Base-by-base conservation (phyloP, 2,329 filamentous ascomycete genomes). In the Arthrobotrys sphaeroides region DNA sequence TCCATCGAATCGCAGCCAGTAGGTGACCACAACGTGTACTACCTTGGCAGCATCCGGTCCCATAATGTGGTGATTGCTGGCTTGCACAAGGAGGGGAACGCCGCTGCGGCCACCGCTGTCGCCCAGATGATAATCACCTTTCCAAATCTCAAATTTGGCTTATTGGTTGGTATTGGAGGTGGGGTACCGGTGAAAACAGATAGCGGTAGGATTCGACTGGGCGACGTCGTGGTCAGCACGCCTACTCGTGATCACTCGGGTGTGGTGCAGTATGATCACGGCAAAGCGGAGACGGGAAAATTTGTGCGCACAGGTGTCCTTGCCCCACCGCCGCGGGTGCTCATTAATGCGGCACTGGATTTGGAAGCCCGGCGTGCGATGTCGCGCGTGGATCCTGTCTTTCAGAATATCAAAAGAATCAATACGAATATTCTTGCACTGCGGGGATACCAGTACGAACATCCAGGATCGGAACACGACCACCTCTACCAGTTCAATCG, bases 221-320 rank as follows among this genome's bases (percentile, higher is more conserved):
- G 57, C 13, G 57, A 61, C 16, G 20, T 61, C 13, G 40, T 61
- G 0, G 40, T 77, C 45, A 67, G 73, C 45, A 10, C 18, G 10
- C 67, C 67, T 5, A 16, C 22, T 16, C 33, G 33, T 7, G 5
- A 38, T 13, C 31, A 40, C 22, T 36, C 49, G 13, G 69, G 69
- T 2, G 74, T 77, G 3, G 16, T 73, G 6, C 67, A 73, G 16
- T 73, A 77, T 28, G 67, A 77, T 31, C n/a, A 59, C 18, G 49
- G 33, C 10, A 67, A 67, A 26, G n/a, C n/a, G n/a, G n/a, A n/a
- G n/a, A n/a, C n/a, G n/a, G n/a, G n/a, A n/a, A n/a, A n/a, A n/a
- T n/a, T n/a, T n/a, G n/a, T n/a, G n/a, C n/a, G n/a, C n/a, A n/a
- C n/a, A n/a, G n/a, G n/a, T n/a, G n/a, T n/a, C n/a, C n/a, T n/a